Base-by-base conservation (phyloP, 371 early-diverging fungal species). In the Dichotomocladium elegans region DNA sequence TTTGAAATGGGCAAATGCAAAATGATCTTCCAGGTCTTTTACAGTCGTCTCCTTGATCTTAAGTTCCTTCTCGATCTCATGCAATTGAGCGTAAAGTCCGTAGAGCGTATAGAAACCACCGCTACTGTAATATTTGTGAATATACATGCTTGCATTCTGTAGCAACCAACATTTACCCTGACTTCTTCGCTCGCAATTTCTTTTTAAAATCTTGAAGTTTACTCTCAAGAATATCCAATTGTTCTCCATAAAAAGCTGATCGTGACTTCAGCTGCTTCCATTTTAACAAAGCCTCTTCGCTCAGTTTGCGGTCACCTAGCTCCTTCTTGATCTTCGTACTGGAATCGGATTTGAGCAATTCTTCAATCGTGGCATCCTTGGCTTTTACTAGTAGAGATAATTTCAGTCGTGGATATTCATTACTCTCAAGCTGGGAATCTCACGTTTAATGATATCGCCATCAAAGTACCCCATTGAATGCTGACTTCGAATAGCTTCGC, bases 21-120 rank as follows among this genome's bases (percentile, higher is more conserved):
- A 12, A 22, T 49, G 22, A 8, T 55, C 57, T 41, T 63, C 68
- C 25, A 66, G 31, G 14, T 63, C 57, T 8, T 51, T 21, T 4
- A 72, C 3, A 10, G 55, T 45, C 0, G 47, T 51, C 11, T 50
- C 29, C 31, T 61, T 72, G 11, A 12, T 26, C 12, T 12, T 29
- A 8, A 72, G 22, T 8, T 60, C 63, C 26, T 33, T 49, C 42
- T 68, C 66, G 11, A 72, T 45, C 47, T 72, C 73, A 34, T 62
- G 55, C 3, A 72, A 47, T 7, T 56, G 51, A 5, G 60, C 54
- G 47, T 68, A 60, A 9, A 68, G 40, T 5, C 63, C 37, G 22
- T 72, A 72, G 15, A 64, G 52, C 4, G 64, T 58, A n/a, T n/a
- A n/a, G n/a, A n/a, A n/a, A n/a, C n/a, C n/a, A n/a, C n/a, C n/a